Evolutionary conservation across 129 eudicot species (phyloP).

Genomic region (Centaurea solstitialis): DNA sequence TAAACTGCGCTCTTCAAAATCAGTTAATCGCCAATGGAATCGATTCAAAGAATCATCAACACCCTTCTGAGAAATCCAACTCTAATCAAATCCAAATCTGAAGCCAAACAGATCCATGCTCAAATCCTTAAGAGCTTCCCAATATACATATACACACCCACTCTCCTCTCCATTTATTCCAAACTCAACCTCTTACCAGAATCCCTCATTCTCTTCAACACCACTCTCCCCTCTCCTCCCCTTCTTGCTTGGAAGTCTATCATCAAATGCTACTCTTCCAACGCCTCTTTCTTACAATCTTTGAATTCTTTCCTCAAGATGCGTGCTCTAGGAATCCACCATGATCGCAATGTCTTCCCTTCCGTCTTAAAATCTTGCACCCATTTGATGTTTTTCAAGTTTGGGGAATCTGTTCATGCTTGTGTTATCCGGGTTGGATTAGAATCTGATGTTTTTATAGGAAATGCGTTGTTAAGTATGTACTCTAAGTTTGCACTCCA

Average conservation of each 20-base stretch:
- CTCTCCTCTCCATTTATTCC: slow-evolving; percentile 57
- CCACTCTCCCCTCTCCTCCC: slow-evolving; percentile 47
- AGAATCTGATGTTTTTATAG: slow-evolving; percentile 58
- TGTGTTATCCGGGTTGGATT: slow-evolving; percentile 61
- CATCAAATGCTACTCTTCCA: slow-evolving; percentile 67
- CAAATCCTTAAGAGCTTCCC: slow-evolving; percentile 50
- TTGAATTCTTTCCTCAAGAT: slow-evolving; percentile 55
- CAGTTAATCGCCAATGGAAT: slow-evolving; percentile 11
- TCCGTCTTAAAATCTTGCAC: slow-evolving; percentile 66
- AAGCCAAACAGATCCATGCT: slow-evolving; percentile 75
- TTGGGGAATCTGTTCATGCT: slow-evolving; percentile 75
- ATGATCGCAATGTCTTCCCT: slow-evolving; percentile 81
- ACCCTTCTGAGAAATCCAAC: slow-evolving; percentile 39
- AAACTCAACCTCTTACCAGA: slow-evolving; percentile 57
- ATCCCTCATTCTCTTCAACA: slow-evolving; percentile 43
- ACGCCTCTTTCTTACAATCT: slow-evolving; percentile 40
- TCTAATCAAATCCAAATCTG: slow-evolving; percentile 48
- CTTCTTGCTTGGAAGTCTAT: slow-evolving; percentile 59
- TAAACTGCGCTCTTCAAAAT: not conserved
- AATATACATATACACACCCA: slow-evolving; percentile 15
- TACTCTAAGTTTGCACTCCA: slow-evolving; percentile 48
- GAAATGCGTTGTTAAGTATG: slow-evolving; percentile 82
- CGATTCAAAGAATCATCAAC: slow-evolving; percentile 31
- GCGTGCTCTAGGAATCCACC: slow-evolving; percentile 56
- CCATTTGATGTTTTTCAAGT: slow-evolving; percentile 51